Conservation (phyloP, 768 basidiomycete genomes). For the Trametes villosa region DNA sequence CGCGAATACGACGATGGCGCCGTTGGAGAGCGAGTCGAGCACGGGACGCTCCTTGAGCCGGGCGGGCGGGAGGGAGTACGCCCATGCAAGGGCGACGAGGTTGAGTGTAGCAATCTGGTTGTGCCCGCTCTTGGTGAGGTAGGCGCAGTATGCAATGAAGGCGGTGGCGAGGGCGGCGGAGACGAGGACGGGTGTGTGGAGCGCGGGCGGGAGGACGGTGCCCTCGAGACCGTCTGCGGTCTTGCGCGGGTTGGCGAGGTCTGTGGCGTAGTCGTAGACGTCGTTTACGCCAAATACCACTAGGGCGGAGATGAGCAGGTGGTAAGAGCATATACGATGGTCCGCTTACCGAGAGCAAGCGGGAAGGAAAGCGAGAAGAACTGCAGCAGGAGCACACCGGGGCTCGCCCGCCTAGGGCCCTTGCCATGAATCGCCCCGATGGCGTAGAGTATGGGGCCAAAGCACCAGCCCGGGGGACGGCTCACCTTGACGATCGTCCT, state of each 20-base stretch:
- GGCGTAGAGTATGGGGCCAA: constrained; percentile 15
- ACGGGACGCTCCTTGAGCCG: constrained; percentile 16
- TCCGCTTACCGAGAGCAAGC: constrained; percentile 3
- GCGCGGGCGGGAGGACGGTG: constrained; percentile 7
- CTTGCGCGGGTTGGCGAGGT: constrained; percentile 17
- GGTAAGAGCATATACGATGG: too few relatives aligned
- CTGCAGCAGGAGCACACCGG: not conserved
- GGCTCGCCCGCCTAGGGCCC: not conserved
- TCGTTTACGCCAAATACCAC: constrained; percentile 20
- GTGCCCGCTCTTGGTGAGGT: too few relatives aligned
- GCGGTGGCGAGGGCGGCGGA: constrained; percentile 1
- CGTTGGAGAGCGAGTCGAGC: constrained; percentile 15
- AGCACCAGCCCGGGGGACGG: constrained; percentile 10
- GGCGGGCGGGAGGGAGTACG: constrained; percentile 14
- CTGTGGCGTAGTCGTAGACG: constrained; percentile 16
- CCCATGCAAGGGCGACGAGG: constrained; percentile 8
- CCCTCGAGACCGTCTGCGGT: constrained; percentile 12
- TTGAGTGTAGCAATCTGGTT: not conserved
- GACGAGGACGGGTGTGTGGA: not conserved
- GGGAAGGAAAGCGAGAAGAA: constrained; percentile 11
- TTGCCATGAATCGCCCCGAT: constrained; percentile 9
- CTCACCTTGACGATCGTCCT: constrained; percentile 2
- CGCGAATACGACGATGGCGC: constrained; percentile 11
- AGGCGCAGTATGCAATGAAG: not conserved
- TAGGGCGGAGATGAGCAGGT: not conserved